Evolutionary conservation across 192 early-diverging fungal species (phyloP), one percentile per base, ranked within the genome.

Genomic region (Helicostylum pulchrum): DNA sequence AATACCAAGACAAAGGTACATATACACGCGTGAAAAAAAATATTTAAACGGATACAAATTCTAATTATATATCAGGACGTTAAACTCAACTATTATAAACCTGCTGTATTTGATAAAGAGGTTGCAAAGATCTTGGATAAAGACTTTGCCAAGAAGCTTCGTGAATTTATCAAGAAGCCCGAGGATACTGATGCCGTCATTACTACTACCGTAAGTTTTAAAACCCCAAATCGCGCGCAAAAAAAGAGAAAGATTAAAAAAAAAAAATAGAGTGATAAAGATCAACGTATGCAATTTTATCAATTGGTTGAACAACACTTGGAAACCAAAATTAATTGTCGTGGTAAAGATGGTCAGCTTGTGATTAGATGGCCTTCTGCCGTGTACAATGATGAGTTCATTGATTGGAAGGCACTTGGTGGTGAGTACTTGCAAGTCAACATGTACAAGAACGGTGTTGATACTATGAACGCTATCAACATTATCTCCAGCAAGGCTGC

Each of bases 401-500:
- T 59, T 45, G 57, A 59, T 14, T 59, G 57, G 57, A 59, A 59
- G 1, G 57, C 57, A 5, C 32, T 74, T 0, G 80, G 80, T 8
- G 95, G 94, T 34, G 80, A 93, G 31, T 93, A 87, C 64, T 81
- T 84, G 63, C 80, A 90, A 49, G 98, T 98, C 78, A 83, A 86
- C 31, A 70, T 99, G 72, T 92, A 89, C 73, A 99, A 99, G 75
- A 90, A 95, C 61, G 94, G 96, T 76, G 80, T 73, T 44, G 97
- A 99, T 67, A 93, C 95, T 3, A 94, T 96, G 89, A 89, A 91
- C 8, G 88, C 87, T 0, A 66, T 96, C 45, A 84, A 85, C 61
- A 78, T 62, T 26, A 60, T 94, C 31, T 69, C 87, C 2, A 80
- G 76, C 9, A 51, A 72, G 6, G 52, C 87, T 39, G 19, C 42